Evolutionary conservation across 495 filamentous ascomycete species (phyloP), one percentile per base, ranked within the genome.

Genomic region (Pyrenula aspistea): DNA sequence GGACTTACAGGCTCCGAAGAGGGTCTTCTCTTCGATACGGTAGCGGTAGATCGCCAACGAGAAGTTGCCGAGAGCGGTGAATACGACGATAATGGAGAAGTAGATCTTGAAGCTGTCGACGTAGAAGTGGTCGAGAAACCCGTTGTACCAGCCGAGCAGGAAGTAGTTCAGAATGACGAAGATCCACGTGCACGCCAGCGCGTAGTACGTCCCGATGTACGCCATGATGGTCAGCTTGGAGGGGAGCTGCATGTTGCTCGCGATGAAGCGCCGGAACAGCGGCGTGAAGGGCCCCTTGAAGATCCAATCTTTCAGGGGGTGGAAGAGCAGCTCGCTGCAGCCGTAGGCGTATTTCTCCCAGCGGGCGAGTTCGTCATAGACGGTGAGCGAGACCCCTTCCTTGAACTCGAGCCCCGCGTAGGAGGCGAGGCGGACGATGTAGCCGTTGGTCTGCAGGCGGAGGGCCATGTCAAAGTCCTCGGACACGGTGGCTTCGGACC

Each of bases 341-440:
- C 87, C 87, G 64, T 91, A 91, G 2, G 87, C 87, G 67, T 91
- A 91, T 68, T 91, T 91, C 62, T 91, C 87, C 87, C 87, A 91
- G 25, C 87, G 83, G 2, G 85, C 83, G 22, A 91, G 72, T 65
- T 91, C 87, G 66, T 91, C 87, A 68, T 91, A 91, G 24, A 91
- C 87, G 10, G 87, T 91, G 11, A 91, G 74, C 12, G 87, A 91
- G 23, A 91, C 87, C 59, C 87, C 87, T 65, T 91, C 87, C 66
- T 90, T 90, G 73, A 89, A 91, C 53, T 84, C 87, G 23, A 87
- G 80, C 52, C 82, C 81, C 22, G 83, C 78, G 75, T 85, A 91
- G 12, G 84, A 81, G 23, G 81, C 87, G 0, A 90, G 75, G 11
- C 87, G 84, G 60, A 91, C 81, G 60, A 84, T 82, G 67, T 89